phyloP scores from a whole-genome alignment of 495 filamentous ascomycete species.

The Aspergillus egyptiacus region DNA sequence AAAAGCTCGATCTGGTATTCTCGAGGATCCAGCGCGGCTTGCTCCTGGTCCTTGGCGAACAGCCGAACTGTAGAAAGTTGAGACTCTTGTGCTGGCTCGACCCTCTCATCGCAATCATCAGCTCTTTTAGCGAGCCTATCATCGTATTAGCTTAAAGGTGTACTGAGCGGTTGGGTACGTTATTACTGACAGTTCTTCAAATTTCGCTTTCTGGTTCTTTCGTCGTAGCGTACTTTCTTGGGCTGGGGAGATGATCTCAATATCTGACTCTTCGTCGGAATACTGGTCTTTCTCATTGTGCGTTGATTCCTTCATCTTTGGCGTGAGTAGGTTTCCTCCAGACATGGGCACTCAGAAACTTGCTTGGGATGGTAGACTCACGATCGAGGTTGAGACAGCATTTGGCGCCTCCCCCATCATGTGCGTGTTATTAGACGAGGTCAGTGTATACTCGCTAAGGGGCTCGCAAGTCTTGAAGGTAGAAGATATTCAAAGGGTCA shows the following conservation, averaged over 20 bases:
- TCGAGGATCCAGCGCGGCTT: constrained; percentile 60
- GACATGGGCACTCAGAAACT: not conserved
- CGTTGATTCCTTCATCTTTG: not conserved
- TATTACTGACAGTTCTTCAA: constrained; percentile 44
- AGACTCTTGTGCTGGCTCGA: constrained; percentile 12
- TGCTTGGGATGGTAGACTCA: not conserved
- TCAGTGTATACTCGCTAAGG: too few relatives aligned
- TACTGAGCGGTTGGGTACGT: not conserved
- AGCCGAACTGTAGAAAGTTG: constrained; percentile 39
- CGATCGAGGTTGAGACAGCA: not conserved
- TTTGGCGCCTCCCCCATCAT: not conserved
- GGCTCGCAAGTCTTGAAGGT: too few relatives aligned
- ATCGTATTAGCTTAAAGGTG: constrained; percentile 15
- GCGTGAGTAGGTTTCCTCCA: not conserved
- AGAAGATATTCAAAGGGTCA: too few relatives aligned
- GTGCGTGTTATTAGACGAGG: not conserved
- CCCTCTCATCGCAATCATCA: constrained; percentile 19
- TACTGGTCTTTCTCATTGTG: not conserved
- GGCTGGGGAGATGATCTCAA: constrained; percentile 25
- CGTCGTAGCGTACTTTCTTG: constrained; percentile 42
- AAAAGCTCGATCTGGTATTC: constrained; percentile 94
- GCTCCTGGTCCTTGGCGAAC: constrained; percentile 33
- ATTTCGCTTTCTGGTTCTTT: constrained; percentile 46
- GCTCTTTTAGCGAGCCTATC: constrained; percentile 40
- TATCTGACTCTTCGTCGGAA: constrained; percentile 27